Conservation (phyloP, 192 early-diverging fungal genomes). For the Podila horticola region DNA sequence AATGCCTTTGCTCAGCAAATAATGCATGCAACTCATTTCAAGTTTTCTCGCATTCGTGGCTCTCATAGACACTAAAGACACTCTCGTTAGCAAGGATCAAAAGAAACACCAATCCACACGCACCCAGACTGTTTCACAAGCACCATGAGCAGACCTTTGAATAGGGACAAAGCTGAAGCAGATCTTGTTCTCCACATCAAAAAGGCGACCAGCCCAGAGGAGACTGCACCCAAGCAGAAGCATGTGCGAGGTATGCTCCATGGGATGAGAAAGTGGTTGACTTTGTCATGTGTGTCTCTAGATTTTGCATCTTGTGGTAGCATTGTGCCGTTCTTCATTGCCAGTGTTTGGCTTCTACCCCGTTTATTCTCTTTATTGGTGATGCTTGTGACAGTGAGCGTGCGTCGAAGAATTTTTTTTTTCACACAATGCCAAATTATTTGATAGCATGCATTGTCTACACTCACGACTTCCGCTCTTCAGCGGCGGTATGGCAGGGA, state of each 20-base stretch:
- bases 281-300: too few species aligned
- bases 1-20: too few species aligned
- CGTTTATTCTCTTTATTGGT: not conserved
- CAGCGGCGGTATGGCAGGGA: conserved; percentile 83
- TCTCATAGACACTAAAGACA: not conserved
- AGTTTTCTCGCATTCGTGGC: too few species aligned
- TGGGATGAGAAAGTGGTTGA: too few species aligned
- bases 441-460: conserved; percentile 83
- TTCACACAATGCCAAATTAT: not conserved
- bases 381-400: not conserved
- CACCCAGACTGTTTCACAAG: not conserved
- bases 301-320: too few species aligned
- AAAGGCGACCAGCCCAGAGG: conserved; percentile 88
- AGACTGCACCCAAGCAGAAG: conserved; percentile 96
- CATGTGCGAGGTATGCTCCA: conserved; percentile 76
- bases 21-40: not conserved
- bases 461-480: conserved; percentile 91
- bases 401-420: not conserved
- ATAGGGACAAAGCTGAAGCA: conserved; percentile 80
- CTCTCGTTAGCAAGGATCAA: not conserved
- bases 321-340: not conserved
- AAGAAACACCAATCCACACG: not conserved
- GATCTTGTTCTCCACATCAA: conserved; percentile 86
- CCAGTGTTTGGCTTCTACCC: conserved; percentile 4
- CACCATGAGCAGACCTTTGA: conserved; percentile 62